Percentiles rank a stretch among this genome's conserved stretches.
phyloP scores from a whole-genome alignment of 2,329 filamentous ascomycete species.

The Calonectria pauciramosa region DNA sequence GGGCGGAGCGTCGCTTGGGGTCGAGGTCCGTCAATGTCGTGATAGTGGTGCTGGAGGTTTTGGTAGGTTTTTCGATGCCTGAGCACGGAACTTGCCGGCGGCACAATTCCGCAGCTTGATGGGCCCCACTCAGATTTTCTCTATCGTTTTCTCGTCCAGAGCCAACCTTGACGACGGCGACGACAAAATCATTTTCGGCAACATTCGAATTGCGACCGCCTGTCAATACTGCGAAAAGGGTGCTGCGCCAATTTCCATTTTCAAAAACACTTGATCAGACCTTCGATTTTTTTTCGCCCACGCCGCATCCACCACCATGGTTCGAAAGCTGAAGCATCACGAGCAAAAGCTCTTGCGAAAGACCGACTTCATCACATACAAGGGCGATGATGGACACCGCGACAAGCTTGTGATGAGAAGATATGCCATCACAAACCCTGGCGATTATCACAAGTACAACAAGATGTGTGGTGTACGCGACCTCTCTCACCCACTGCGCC shows the following conservation, averaged over 20 bases:
- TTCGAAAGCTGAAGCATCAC: conserved; percentile 95
- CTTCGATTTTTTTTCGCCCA: neutral
- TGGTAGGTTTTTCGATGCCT: conserved; percentile 42
- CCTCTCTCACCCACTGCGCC: conserved; percentile 44
- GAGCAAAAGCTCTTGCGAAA: conserved; percentile 95
- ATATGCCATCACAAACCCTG: conserved; percentile 91
- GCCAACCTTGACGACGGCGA: conserved; percentile 21
- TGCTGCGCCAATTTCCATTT: neutral
- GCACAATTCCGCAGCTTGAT: conserved; percentile 40
- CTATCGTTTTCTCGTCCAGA: conserved; percentile 38
- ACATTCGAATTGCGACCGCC: neutral
- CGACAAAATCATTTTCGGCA: neutral
- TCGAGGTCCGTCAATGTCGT: conserved; percentile 26
- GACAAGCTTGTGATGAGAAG: conserved; percentile 83
- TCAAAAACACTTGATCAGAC: neutral
- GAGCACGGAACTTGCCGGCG: conserved; percentile 39
- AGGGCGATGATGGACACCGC: conserved; percentile 88
- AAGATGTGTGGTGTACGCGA: conserved; percentile 75
- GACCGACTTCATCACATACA: conserved; percentile 96
- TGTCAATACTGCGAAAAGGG: neutral
- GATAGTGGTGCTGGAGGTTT: conserved; percentile 39
- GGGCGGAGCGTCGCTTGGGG: neutral
- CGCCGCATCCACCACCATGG: conserved; percentile 69
- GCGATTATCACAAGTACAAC: conserved; percentile 82
- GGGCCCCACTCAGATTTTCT: conserved; percentile 42